These are phyloP conservation scores for Cyclotella kingstonii DNA, from an alignment of 108 stramenopile genomes.

Conservation along the genomic window DNA sequence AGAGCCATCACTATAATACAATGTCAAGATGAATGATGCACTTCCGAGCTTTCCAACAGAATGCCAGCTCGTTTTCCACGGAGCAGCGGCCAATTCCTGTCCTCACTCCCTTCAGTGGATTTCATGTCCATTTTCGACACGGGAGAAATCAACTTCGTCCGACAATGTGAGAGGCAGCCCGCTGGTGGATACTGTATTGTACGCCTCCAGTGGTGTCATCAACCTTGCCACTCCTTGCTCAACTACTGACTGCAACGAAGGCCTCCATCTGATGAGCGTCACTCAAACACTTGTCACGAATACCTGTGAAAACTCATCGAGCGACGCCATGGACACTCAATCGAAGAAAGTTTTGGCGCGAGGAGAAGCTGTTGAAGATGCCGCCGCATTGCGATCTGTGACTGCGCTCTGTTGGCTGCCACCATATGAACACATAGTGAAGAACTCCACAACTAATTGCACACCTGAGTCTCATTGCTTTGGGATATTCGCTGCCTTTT, in stretches of 20 bases:
- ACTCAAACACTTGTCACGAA: constrained; percentile 21
- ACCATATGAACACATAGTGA: no score
- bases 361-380: constrained; percentile 33
- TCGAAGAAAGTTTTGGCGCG: constrained; percentile 19
- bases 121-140: constrained; percentile 8
- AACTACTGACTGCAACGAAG: background rate
- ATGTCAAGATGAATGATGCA: no score
- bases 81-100: constrained; percentile 66
- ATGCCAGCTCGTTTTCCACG: constrained; percentile 62
- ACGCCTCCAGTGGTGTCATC: constrained; percentile 27
- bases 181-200: no score
- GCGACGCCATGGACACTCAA: background rate
- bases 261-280: constrained; percentile 9
- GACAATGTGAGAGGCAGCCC: background rate
- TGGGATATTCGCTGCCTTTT: constrained; percentile 60
- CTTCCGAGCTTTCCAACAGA: no score
- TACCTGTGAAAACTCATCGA: constrained; percentile 5
- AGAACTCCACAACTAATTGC: background rate
- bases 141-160: background rate
- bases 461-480: background rate
- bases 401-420: constrained; percentile 17
- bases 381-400: constrained; percentile 16
- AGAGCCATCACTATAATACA: no score
- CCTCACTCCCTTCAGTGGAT: constrained; percentile 63
- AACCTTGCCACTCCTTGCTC: constrained; percentile 21